Base-by-base conservation (phyloP, 805 yeast species). In the Nakazawaea wyomingensis region DNA sequence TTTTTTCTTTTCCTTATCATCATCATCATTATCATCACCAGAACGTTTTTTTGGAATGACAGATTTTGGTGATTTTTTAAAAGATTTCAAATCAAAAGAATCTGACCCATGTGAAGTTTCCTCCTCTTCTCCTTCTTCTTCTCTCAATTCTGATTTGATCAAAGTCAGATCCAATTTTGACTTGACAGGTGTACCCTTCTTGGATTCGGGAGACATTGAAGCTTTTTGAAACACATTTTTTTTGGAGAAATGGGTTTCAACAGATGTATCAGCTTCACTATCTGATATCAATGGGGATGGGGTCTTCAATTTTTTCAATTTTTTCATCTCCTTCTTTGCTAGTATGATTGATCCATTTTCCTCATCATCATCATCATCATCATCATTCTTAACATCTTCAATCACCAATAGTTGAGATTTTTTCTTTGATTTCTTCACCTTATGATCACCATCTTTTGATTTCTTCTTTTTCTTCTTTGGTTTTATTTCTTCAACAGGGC, bases 191-290 rank as follows among this genome's bases (percentile, higher is more conserved):
- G 60, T 58, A 2, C 54, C 54, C 30, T 51, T 55, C 19, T 34
- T 47, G 4, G 53, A 45, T 8, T 35, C 46, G 5, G 64, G 57
- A 14, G 62, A 53, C n/a, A n/a, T n/a, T n/a, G n/a, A n/a, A n/a
- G n/a, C n/a, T 1, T 65, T 60, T 46, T 67, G 72, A 49, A 65
- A 66, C 4, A 64, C 59, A 46, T 66, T 65, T 8, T 63, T 66
- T 20, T 52, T 50, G 1, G 64, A 53, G 47, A 67, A 63, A 8
- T 61, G 54, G 1, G 53, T 49, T 9, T 57, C 59, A 11, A 34
- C 40, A 18, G 39, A 40, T n/a, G 28, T 36, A 18, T 32, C 37
- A 19, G 28, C 32, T 14, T 30, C 41, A 5, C 10, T 33, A 21
- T 42, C 49, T 40, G 31, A 37, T 13, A 16, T 5, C 6, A 18